A percentile compares a stretch with the other conserved stretches of the same genome.
Conservation (phyloP, 2,329 filamentous ascomycete genomes). For the Colletotrichum chrysophilum region DNA sequence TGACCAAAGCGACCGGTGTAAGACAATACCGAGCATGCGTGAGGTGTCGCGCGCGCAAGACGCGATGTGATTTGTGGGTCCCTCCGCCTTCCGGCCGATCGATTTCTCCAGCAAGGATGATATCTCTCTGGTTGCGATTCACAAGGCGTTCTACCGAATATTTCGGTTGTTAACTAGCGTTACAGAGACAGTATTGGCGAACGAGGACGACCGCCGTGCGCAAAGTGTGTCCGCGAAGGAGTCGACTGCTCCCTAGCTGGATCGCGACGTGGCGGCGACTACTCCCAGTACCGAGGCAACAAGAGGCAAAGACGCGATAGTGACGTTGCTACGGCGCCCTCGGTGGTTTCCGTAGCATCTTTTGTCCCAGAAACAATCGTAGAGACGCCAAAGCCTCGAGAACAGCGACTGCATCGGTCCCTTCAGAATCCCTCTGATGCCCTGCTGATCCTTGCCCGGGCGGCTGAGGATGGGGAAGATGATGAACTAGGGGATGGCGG, state of each 20-base stretch:
- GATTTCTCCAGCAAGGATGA: background rate
- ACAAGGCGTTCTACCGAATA: background rate
- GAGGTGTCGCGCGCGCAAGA: constrained; percentile 12
- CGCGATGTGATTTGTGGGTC: constrained; percentile 10
- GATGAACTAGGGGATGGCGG: background rate
- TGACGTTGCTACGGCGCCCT: background rate
- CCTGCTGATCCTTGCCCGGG: constrained; percentile 7
- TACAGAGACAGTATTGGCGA: background rate
- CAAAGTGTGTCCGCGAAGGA: background rate
- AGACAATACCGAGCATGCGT: constrained; percentile 16
- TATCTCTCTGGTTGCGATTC: background rate
- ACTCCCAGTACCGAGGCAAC: background rate
- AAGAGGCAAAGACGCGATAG: background rate
- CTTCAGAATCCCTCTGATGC: constrained; percentile 18
- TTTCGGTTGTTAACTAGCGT: background rate
- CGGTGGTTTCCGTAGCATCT: background rate
- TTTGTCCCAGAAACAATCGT: background rate
- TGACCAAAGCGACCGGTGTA: constrained; percentile 13
- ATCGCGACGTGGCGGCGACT: background rate
- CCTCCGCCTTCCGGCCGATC: background rate
- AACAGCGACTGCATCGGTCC: background rate
- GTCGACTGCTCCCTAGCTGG: background rate
- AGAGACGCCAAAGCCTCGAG: background rate
- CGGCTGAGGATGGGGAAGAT: background rate
- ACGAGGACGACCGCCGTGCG: background rate